Percentiles rank a stretch among this genome's conserved stretches.
These are phyloP conservation scores for Dicorynia guianensis DNA, from an alignment of 306 rosid species.

Conservation along the genomic window DNA sequence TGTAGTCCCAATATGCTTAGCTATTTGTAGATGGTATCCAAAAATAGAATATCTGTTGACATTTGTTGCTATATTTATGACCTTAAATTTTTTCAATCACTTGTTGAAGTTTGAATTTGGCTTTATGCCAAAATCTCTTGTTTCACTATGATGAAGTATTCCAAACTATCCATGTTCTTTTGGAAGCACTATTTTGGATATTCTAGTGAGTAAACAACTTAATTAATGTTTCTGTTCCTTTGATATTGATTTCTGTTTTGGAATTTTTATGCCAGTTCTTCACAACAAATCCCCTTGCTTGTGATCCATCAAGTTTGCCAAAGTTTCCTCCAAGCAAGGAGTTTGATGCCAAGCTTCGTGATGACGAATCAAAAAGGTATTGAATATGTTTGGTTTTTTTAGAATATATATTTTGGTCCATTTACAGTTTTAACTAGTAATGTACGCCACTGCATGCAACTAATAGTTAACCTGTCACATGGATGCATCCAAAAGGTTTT, in stretches of 20 bases:
- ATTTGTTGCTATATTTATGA: not conserved
- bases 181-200: conserved; percentile 12
- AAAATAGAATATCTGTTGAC: not conserved
- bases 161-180: not conserved
- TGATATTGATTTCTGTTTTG: conserved; percentile 14
- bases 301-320: conserved; percentile 83
- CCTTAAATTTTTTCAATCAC: not conserved
- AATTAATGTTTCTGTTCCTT: not conserved
- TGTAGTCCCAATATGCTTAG: not conserved
- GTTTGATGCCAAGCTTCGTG: conserved; percentile 73
- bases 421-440: not conserved
- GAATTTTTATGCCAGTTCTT: conserved; percentile 66
- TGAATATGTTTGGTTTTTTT: conserved; percentile 15
- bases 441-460: not conserved
- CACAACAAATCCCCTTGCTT: conserved; percentile 77
- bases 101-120: not conserved
- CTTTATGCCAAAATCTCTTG: not conserved
- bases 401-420: not conserved
- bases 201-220: not conserved
- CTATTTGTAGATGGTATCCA: not conserved
- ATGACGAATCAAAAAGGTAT: conserved; percentile 73
- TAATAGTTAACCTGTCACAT: not conserved
- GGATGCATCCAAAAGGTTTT: not conserved
- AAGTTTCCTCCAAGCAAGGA: conserved; percentile 90
- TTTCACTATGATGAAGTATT: not conserved